Evolutionary conservation across 176 grass and related monocot species (phyloP), one percentile per base, ranked within the genome.

Genomic region (Rhipidocladum racemiflorum): DNA sequence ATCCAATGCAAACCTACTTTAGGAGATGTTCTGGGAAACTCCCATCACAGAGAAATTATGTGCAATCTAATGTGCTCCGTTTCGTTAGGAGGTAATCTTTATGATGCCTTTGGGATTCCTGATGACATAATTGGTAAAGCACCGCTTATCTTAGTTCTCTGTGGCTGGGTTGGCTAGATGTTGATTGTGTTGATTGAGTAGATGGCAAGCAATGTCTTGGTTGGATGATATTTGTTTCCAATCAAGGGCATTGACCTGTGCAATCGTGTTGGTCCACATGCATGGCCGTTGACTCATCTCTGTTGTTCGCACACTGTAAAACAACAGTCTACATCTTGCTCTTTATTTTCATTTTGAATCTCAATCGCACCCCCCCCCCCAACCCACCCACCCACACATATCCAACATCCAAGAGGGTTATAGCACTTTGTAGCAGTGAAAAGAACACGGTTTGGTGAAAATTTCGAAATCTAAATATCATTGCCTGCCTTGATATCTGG

Each of bases 201-300:
- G 48, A 74, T 49, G 71, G 13, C n/a, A 74, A 55, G 72, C 72
- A 74, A 2, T 75, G 72, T 25, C 51, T 75, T 75, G 32, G 50
- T 75, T 57, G 20, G 6, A 40, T 75, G 51, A 38, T 59, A 74
- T 56, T 56, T 74, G 20, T 74, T 54, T 74, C 69, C 72, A 74
- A 34, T 56, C 17, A 21, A 57, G 72, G 32, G 36, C 51, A 39
- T 16, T 74, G 32, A 3, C 21, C 21, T 75, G 70, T 74, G 55
- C 23, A 59, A 13, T 25, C 1, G 24, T 23, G 53, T 10, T 23
- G 53, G 2, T 56, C 0, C 53, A 56, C 53, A 56, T 25, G 55
- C 18, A 54, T 54, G 50, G 2, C 2, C 20, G 50, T 21, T 54
- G 6, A 20, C 50, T 21, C 21, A 21, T 54, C 27, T 51, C 8